A percentile compares a stretch with the other conserved stretches of the same genome.
phyloP scores from a whole-genome alignment of 2,329 filamentous ascomycete genomes.

The Akanthomyces lecanii region DNA sequence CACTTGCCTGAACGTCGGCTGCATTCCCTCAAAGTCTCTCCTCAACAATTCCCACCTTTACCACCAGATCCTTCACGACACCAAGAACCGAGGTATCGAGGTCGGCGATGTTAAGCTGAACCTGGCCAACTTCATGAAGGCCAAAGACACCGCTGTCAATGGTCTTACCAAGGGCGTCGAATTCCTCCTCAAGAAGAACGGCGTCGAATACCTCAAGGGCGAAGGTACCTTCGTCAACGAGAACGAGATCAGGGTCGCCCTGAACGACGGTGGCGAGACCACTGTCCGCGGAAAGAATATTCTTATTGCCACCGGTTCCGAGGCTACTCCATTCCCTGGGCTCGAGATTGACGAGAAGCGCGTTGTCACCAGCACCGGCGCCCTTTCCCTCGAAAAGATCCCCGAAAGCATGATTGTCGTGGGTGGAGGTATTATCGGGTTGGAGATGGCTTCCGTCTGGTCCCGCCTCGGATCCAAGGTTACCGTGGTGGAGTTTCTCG shows the following conservation, averaged over 20 bases:
- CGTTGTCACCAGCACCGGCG: constrained; percentile 93
- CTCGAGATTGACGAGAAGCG: constrained; percentile 96
- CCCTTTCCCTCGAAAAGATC: constrained; percentile 81
- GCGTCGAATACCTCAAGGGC: constrained; percentile 96
- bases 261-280: constrained; percentile 88
- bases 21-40: constrained; percentile 98
- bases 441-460: constrained; percentile 99
- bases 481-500: constrained; percentile 93
- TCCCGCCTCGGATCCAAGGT: constrained; percentile 89
- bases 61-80: constrained; percentile 95
- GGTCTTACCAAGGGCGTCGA: constrained; percentile 96
- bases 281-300: constrained; percentile 92
- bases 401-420: constrained; percentile 97
- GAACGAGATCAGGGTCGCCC: constrained; percentile 85
- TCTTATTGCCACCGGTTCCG: constrained; percentile 91
- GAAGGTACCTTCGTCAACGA: constrained; percentile 81
- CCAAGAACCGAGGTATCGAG: constrained; percentile 94
- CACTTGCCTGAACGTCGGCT: constrained; percentile 98
- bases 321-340: constrained; percentile 93
- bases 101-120: constrained; percentile 97
- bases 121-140: constrained; percentile 94
- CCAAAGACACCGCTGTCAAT: constrained; percentile 86
- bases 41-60: constrained; percentile 99
- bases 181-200: constrained; percentile 98
- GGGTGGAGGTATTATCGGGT: constrained; percentile 95